phyloP scores from a whole-genome alignment of 2,329 filamentous ascomycete genomes.

The Exophiala alcalophila region DNA sequence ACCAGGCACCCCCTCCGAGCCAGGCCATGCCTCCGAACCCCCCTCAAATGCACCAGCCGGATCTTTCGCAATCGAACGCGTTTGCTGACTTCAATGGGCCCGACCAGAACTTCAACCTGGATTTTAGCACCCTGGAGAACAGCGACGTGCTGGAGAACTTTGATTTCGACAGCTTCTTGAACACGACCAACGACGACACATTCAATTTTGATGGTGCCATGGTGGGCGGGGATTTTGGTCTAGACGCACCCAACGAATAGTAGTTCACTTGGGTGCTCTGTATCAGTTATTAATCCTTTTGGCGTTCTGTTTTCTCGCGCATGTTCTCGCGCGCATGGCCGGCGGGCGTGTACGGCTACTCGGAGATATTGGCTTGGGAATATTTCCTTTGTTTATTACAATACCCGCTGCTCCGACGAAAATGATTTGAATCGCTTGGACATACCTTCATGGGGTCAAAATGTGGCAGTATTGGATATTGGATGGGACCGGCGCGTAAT shows the following conservation, averaged over 20 bases:
- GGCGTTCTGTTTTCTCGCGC: conserved; percentile 21
- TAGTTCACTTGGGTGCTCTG: conserved; percentile 8
- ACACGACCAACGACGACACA: conserved; percentile 50
- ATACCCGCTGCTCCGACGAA: conserved; percentile 29
- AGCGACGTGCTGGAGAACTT: conserved; percentile 53
- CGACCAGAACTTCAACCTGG: conserved; percentile 29
- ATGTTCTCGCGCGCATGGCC: conserved; percentile 14
- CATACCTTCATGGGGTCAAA: conserved; percentile 22
- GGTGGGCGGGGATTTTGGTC: conserved; percentile 40
- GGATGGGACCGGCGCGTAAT: conserved; percentile 15
- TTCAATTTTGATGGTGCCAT: conserved; percentile 44
- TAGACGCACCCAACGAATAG: conserved; percentile 27
- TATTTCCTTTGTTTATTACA: conserved; percentile 19
- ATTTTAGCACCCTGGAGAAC: conserved; percentile 46
- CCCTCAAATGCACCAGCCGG: conserved; percentile 30
- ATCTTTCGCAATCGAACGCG: conserved; percentile 25
- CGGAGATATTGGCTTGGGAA: conserved; percentile 13
- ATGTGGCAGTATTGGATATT: conserved; percentile 20
- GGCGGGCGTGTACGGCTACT: conserved; percentile 13
- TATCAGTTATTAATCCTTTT: conserved; percentile 24
- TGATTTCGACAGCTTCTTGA: conserved; percentile 66
- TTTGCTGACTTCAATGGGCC: conserved; percentile 23
- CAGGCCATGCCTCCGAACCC: conserved; percentile 31
- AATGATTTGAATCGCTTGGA: conserved; percentile 28
- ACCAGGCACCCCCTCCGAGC: conserved; percentile 38